Percentiles rank a stretch among this genome's conserved stretches.
These are phyloP conservation scores for Apiotrichum mycotoxinovorans DNA, from an alignment of 1,284 basidiomycete species.

Conservation along the genomic window DNA sequence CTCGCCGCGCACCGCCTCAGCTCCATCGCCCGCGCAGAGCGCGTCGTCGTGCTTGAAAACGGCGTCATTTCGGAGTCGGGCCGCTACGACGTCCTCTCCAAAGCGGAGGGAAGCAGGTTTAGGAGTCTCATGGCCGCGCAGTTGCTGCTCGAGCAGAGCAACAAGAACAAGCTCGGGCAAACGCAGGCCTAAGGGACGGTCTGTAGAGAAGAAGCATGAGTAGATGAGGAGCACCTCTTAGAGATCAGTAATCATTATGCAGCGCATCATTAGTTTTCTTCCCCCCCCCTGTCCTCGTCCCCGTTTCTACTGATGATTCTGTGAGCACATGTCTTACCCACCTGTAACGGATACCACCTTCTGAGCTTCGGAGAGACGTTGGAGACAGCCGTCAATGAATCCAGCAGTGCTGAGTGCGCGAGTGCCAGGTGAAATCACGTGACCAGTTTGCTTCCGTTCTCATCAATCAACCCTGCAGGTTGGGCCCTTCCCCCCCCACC, in stretches of 20 bases:
- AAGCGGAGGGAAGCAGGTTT: constrained; percentile 67
- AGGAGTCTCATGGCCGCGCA: constrained; percentile 81
- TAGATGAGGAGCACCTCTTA: background rate
- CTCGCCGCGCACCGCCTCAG: constrained; percentile 83
- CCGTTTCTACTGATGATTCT: no score
- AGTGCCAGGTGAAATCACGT: no score
- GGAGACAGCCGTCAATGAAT: no score
- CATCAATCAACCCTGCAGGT: no score
- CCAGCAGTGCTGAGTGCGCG: no score
- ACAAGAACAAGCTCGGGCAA: background rate
- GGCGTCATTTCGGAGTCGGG: constrained; percentile 80
- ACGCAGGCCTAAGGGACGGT: background rate
- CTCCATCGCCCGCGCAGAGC: constrained; percentile 76
- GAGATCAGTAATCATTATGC: background rate
- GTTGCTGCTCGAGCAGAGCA: constrained; percentile 50
- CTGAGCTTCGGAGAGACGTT: no score
- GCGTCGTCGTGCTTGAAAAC: constrained; percentile 81
- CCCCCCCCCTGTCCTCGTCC: no score
- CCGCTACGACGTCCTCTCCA: constrained; percentile 71
- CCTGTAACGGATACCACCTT: no score
- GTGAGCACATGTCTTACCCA: no score
- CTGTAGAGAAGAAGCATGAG: background rate
- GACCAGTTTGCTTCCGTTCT: no score
- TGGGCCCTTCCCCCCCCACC: no score
- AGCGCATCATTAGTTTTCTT: no score